These are phyloP conservation scores for Clarireedia homoeocarpa DNA, from an alignment of 2,329 filamentous ascomycete genomes.

Conservation along the genomic window DNA sequence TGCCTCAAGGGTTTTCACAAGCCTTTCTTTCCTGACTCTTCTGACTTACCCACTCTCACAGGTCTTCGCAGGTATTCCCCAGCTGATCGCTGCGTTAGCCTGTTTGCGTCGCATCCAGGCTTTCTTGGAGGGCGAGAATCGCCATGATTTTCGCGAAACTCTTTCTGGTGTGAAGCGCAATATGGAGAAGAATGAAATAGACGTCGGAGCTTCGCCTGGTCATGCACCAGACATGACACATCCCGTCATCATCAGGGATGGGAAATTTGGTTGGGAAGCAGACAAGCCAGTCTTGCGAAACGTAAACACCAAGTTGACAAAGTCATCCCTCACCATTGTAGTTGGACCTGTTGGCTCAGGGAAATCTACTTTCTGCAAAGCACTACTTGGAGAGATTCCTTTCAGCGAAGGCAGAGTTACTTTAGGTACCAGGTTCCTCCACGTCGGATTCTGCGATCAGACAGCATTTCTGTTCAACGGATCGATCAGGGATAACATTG, in stretches of 20 bases:
- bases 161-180: conserved; percentile 5
- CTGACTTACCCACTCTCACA: conserved; percentile 16
- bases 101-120: conserved; percentile 9
- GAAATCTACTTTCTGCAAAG: conserved; percentile 31
- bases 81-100: conserved; percentile 12
- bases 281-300: conserved; percentile 18
- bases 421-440: conserved; percentile 11
- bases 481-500: conserved; percentile 33
- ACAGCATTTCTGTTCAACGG: conserved; percentile 36
- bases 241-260: conserved; percentile 15
- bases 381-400: conserved; percentile 31
- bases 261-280: conserved; percentile 25
- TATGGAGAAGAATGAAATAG: conserved; percentile 1
- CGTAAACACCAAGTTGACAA: conserved; percentile 12
- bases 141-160: conserved; percentile 13
- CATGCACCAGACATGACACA: neutral
- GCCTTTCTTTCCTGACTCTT: conserved; percentile 16
- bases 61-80: conserved; percentile 17
- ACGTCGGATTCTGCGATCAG: conserved; percentile 36
- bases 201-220: neutral
- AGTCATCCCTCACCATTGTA: conserved; percentile 21
- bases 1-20: conserved; percentile 14
- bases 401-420: conserved; percentile 21
- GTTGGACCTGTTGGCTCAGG: conserved; percentile 27
- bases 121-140: conserved; percentile 14